A percentile compares a stretch with the other conserved stretches of the same genome.
Evolutionary conservation across 2,329 filamentous ascomycete species (phyloP).

Genomic region (Tolypocladium nubicola): DNA sequence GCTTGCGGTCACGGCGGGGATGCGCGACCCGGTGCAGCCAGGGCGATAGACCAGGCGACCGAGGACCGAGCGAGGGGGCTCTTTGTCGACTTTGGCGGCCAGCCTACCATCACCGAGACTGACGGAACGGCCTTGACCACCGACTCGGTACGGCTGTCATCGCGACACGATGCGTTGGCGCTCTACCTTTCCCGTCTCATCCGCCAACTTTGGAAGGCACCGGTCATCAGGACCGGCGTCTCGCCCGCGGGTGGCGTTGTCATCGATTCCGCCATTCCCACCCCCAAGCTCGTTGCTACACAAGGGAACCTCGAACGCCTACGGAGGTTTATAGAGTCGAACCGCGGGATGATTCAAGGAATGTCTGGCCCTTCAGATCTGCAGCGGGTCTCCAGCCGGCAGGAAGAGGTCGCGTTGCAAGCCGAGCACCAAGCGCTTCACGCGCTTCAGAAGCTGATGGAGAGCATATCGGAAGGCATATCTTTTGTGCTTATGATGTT

Average conservation of each 20-base stretch:
- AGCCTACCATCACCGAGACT: conserved; percentile 69
- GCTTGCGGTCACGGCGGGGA: conserved; percentile 90
- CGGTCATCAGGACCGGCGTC: conserved; percentile 50
- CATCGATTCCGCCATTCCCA: conserved; percentile 56
- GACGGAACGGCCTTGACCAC: conserved; percentile 62
- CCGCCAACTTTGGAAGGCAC: conserved; percentile 76
- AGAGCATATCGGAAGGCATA: conserved; percentile 89
- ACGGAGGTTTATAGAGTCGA: conserved; percentile 73
- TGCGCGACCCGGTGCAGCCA: conserved; percentile 55
- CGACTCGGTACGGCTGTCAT: conserved; percentile 78
- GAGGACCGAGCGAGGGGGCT: conserved; percentile 75
- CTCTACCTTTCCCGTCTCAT: conserved; percentile 84
- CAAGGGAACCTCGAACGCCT: conserved; percentile 75
- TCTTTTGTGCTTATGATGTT: conserved; percentile 93
- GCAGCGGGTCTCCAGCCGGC: conserved; percentile 65
- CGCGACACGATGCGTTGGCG: conserved; percentile 78
- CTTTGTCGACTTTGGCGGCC: conserved; percentile 88
- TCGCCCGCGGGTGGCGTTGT: conserved; percentile 47
- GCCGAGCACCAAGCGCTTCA: conserved; percentile 90
- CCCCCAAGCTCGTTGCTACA: conserved; percentile 60
- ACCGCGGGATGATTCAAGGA: conserved; percentile 86
- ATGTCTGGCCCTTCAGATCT: conserved; percentile 83
- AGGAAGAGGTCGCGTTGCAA: conserved; percentile 86
- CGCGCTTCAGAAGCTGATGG: conserved; percentile 74
- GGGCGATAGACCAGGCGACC: conserved; percentile 75